Base-by-base conservation (phyloP, 176 grass and related monocot genomes). In the Aegilops sharonensis region DNA sequence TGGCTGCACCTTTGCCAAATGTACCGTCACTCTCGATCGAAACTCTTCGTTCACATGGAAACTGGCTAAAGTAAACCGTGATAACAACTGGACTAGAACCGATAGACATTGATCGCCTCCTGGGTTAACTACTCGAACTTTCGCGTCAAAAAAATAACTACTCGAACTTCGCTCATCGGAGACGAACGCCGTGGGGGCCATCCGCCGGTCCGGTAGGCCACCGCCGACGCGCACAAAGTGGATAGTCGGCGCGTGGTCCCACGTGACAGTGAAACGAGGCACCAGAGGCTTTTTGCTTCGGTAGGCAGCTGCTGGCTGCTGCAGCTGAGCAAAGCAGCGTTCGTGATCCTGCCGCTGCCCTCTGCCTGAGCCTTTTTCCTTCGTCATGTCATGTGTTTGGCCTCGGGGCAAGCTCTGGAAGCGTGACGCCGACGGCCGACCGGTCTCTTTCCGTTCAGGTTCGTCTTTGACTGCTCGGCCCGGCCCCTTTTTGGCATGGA, bases 371-470 rank as follows among this genome's bases (percentile, higher is more conserved):
- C 54, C 7, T 24, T 64, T 64, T 18, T 45, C 30, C 8, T 54
- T 40, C 4, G 24, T 50, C 72, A 8, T 31, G 71, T 17, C 78
- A 73, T 65, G 57, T 81, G 78, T 72, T 30, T 2, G 29, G 36
- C n/a, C 60, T 43, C 57, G 29, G 76, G 36, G 60, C n/a, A n/a
- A 30, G 24, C 2, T 35, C 52, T 45, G 78, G 64, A 57, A 82
- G 71, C 45, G 79, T 84, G 57, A 84, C 40, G 67, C 10, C 57
- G 75, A 85, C 81, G n/a, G 42, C 10, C 57, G 75, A 65, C 87
- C 12, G 11, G 39, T 57, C 76, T 65, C 73, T 52, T 50, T 76
- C 72, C 11, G 23, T 63, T 47, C 62, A 15, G 31, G 32, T 9
- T 31, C 76, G 42, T 77, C 80, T 74, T 89, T 85, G 67, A 66